Conservation (phyloP, 495 filamentous ascomycete genomes). For the Aspergillus homomorphus region DNA sequence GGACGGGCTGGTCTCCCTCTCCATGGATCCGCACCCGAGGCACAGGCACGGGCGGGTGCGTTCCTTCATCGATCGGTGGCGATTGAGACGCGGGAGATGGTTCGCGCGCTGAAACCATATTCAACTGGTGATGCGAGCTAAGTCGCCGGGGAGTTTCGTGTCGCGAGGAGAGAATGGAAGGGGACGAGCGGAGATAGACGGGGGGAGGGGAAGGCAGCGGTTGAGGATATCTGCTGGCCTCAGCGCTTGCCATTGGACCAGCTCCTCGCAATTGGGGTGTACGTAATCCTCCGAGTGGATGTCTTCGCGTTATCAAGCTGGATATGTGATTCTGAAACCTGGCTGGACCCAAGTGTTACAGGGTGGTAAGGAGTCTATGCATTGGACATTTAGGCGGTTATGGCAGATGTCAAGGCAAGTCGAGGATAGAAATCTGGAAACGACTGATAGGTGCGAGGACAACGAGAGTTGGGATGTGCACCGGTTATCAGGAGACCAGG, state of each 20-base stretch:
- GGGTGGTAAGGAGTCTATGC: conserved; percentile 11
- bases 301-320: neutral
- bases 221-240: conserved; percentile 26
- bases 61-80: conserved; percentile 18
- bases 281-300: neutral
- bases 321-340: conserved; percentile 4
- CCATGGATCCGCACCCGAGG: conserved; percentile 43
- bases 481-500: neutral
- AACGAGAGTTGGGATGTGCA: conserved; percentile 2
- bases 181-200: conserved; percentile 42
- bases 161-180: conserved; percentile 26
- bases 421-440: neutral
- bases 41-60: conserved; percentile 35
- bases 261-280: conserved; percentile 6
- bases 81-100: conserved; percentile 18
- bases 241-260: conserved; percentile 30
- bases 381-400: conserved; percentile 15
- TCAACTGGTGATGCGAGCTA: conserved; percentile 20
- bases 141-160: conserved; percentile 27
- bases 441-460: conserved; percentile 7
- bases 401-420: neutral
- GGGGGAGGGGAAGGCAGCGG: conserved; percentile 40
- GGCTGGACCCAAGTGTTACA: conserved; percentile 7
- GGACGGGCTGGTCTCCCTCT: conserved; percentile 31
- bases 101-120: conserved; percentile 30